Base-by-base conservation (phyloP, 495 filamentous ascomycete genomes). In the Penicillium dipodomyicola region DNA sequence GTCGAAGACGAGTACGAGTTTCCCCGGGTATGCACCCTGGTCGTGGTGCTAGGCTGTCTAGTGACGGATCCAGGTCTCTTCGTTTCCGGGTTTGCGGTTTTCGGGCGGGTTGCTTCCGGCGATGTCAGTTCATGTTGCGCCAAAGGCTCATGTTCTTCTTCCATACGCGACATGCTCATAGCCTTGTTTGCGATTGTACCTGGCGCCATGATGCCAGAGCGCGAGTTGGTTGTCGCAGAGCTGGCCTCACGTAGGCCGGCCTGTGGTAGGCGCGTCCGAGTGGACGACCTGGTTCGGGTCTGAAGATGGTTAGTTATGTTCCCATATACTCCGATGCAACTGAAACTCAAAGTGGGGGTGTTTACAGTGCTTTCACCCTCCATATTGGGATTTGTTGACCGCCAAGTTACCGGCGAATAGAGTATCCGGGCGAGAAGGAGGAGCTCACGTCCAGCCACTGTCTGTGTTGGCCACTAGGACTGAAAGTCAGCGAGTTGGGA, bases 201-300 rank as follows among this genome's bases (percentile, higher is more conserved):
- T 64, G 85, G 82, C 37, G 77, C 75, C 55, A 78, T 71, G 30
- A 77, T 68, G 25, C 70, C 68, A 12, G 83, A 80, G 57, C 89
- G 85, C 56, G 83, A 76, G 73, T 94, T 94, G 58, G 76, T 84
- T 52, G 84, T 78, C 4, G 89, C 88, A 4, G 84, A 78, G 53
- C 82, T 82, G 68, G 86, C 80, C 57, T 88, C 85, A 44, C 63
- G 65, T 5, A 87, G 60, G 12, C 72, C 70, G 8, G 46, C 61
- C 45, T 65, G 64, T 8, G 72, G 74, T n/a, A 76, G 67, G 53
- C 72, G 72, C 41, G 62, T 67, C n/a, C 71, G 68, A 54, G 66
- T 63, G 14, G 63, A 63, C 0, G 66, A 37, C 49, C 65, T 67
- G n/a, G 70, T 50, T 46, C 71, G 65, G 32, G 48, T 49, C 66